Evolutionary conservation across 2,329 filamentous ascomycete species (phyloP).

Genomic region (Hymenoscyphus occultus): DNA sequence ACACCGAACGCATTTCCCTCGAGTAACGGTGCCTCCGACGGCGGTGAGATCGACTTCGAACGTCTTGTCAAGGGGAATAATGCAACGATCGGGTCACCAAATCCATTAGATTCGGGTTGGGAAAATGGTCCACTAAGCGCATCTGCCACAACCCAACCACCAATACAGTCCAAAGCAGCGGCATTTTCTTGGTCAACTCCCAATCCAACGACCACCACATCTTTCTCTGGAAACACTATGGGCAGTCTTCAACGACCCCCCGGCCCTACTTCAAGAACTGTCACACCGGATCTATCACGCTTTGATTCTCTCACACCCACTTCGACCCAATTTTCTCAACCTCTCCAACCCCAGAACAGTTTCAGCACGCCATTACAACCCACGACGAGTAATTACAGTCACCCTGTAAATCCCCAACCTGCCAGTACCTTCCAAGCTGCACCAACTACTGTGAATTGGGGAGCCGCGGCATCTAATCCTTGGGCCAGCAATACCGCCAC

Average conservation of each 20-base stretch:
- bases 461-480: slow-evolving; percentile 44
- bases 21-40: slow-evolving; percentile 52
- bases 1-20: slow-evolving; percentile 54
- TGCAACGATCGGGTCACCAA: slow-evolving; percentile 33
- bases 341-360: slow-evolving; percentile 44
- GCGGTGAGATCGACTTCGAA: slow-evolving; percentile 82
- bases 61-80: slow-evolving; percentile 77
- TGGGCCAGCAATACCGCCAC: slow-evolving; percentile 45
- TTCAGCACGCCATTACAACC: slow-evolving; percentile 19
- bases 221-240: slow-evolving; percentile 20
- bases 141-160: slow-evolving; percentile 30
- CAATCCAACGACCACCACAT: slow-evolving; percentile 40
- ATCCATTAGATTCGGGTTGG: slow-evolving; percentile 50
- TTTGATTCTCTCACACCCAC: slow-evolving; percentile 57
- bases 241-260: slow-evolving; percentile 37
- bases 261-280: slow-evolving; percentile 47
- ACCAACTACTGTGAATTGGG: slow-evolving; percentile 48
- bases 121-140: slow-evolving; percentile 42
- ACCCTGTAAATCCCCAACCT: slow-evolving; percentile 18
- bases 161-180: slow-evolving; percentile 41
- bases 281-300: slow-evolving; percentile 56
- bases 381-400: slow-evolving; percentile 18
- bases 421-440: slow-evolving; percentile 21
- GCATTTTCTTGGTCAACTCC: slow-evolving; percentile 65
- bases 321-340: slow-evolving; percentile 61